Conservation (phyloP, 805 yeast genomes). For the Candida manassasensis region DNA sequence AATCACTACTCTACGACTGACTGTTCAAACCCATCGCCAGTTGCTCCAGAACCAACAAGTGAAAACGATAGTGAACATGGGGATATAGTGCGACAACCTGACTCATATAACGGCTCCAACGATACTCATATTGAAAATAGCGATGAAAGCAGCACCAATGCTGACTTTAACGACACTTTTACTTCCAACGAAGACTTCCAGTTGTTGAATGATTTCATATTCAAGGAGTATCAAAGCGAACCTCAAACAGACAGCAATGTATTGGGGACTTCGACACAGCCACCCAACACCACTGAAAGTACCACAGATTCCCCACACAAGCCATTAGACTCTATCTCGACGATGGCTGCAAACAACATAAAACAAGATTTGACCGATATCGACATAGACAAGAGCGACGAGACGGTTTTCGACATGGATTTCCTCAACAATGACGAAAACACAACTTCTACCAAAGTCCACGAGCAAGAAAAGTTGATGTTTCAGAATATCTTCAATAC, state of each 20-base stretch:
- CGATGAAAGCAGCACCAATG: too few species aligned
- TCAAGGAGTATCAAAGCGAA: neutral
- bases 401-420: constrained; percentile 12
- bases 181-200: constrained; percentile 1
- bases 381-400: constrained; percentile 13
- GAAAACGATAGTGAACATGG: too few species aligned
- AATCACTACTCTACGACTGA: too few species aligned
- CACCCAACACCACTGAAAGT: neutral
- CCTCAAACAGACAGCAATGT: neutral
- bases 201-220: constrained; percentile 2
- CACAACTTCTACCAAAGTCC: constrained; percentile 4
- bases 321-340: constrained; percentile 1
- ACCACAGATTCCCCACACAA: neutral
- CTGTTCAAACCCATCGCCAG: too few species aligned
- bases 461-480: constrained; percentile 19
- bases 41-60: too few species aligned
- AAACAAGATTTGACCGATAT: constrained; percentile 9
- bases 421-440: constrained; percentile 7
- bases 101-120: too few species aligned
- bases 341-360: neutral
- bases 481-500: constrained; percentile 23
- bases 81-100: too few species aligned
- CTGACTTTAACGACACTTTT: neutral
- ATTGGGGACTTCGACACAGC: neutral
- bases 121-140: too few species aligned